These are phyloP conservation scores for Aeschynomene evenia DNA, from an alignment of 306 rosid species.

Conservation along the genomic window DNA sequence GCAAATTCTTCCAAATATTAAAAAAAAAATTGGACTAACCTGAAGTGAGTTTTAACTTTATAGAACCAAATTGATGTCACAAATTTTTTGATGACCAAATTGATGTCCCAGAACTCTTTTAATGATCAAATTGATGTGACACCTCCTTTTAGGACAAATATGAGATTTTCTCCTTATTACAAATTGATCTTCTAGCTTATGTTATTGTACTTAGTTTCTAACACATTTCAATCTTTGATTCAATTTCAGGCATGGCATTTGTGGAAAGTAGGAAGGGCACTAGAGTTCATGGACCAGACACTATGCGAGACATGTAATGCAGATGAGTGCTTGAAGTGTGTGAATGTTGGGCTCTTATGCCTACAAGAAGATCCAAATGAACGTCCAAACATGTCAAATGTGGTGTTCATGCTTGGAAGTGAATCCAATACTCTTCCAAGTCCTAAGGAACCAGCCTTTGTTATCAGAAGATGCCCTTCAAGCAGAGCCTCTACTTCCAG, in stretches of 20 bases:
- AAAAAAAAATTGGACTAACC: no score
- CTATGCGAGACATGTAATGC: slow-evolving; percentile 45
- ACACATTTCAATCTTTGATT: not conserved
- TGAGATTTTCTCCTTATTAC: no score
- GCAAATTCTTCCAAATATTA: no score
- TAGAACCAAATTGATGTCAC: no score
- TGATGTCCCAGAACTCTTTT: no score
- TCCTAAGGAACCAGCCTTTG: slow-evolving; percentile 70
- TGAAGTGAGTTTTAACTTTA: no score
- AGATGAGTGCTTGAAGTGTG: slow-evolving; percentile 58
- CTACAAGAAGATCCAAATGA: slow-evolving; percentile 74
- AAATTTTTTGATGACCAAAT: no score
- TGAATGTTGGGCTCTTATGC: slow-evolving; percentile 61
- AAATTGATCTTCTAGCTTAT: no score
- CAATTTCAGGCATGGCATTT: slow-evolving; percentile 63
- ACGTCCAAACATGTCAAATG: slow-evolving; percentile 66
- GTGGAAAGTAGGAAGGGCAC: slow-evolving; percentile 61
- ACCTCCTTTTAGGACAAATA: no score
- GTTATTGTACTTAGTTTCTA: not conserved
- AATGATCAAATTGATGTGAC: no score
- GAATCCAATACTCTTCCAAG: slow-evolving; percentile 56
- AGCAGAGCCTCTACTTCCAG: slow-evolving; percentile 67
- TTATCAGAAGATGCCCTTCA: slow-evolving; percentile 65
- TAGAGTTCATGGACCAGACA: slow-evolving; percentile 55
- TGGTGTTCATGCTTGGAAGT: slow-evolving; percentile 66